Conservation (phyloP, 345 rosid species). For the Eucalyptus caleyi region DNA sequence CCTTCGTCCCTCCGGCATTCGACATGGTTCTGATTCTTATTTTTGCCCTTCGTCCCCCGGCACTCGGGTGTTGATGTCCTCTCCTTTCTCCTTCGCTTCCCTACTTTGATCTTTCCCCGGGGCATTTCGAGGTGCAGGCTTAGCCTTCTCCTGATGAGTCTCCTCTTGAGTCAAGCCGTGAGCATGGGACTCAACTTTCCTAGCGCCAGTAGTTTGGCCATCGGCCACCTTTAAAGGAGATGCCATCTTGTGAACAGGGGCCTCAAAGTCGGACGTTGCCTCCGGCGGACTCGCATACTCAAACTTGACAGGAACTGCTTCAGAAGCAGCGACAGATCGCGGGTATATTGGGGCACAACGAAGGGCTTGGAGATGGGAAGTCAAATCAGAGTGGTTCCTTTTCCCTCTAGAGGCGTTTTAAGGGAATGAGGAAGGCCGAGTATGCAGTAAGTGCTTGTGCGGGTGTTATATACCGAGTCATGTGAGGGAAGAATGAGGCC, state of each 20-base stretch:
- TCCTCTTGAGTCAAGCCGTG: background rate
- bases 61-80: conserved; percentile 1
- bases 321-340: no score
- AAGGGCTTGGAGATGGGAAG: background rate
- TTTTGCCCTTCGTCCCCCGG: background rate
- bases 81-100: background rate
- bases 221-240: background rate
- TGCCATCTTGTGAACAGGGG: background rate
- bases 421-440: background rate
- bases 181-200: background rate
- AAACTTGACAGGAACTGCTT: background rate
- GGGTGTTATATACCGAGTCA: background rate
- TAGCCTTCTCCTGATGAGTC: background rate
- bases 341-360: background rate
- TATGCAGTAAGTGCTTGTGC: background rate
- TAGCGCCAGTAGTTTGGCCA: background rate
- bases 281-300: background rate
- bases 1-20: background rate
- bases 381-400: background rate
- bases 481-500: background rate
- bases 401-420: background rate
- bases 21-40: conserved; percentile 7
- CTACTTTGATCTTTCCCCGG: background rate
- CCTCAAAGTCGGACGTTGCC: background rate
- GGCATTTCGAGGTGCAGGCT: background rate